Evolutionary conservation across 768 basidiomycete species (phyloP).

Genomic region (Tricholomella constricta): DNA sequence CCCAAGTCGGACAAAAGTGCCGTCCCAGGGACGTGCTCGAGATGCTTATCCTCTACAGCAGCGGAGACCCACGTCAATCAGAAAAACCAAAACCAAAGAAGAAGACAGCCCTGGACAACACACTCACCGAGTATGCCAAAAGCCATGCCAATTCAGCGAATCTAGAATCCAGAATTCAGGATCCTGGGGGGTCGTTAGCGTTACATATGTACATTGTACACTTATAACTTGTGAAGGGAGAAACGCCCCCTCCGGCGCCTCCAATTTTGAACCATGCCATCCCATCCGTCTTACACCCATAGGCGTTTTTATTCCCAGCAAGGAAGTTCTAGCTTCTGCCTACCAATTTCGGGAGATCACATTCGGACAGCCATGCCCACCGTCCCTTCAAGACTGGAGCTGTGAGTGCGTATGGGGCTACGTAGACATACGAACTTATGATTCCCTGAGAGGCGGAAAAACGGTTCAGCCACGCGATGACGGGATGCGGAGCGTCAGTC

Average conservation of each 20-base stretch:
- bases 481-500: no score
- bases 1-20: slow-evolving; percentile 41
- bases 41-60: slow-evolving; percentile 39
- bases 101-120: not conserved
- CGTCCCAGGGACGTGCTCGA: slow-evolving; percentile 41
- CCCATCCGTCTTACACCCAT: not conserved
- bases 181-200: not conserved
- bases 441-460: not conserved
- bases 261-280: not conserved
- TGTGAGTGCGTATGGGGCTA: no score
- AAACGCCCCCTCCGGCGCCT: not conserved
- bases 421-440: no score
- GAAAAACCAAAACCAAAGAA: not conserved
- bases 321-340: not conserved
- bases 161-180: no score
- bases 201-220: no score
- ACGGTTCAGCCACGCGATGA: not conserved
- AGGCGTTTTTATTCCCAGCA: not conserved
- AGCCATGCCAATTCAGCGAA: no score
- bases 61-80: no score
- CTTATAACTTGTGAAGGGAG: no score
- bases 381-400: no score
- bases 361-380: no score
- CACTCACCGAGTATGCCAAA: slow-evolving; percentile 40
- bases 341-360: no score